These are phyloP conservation scores for Xylogone sp. DNA, from an alignment of 2,329 filamentous ascomycete species.

Conservation along the genomic window DNA sequence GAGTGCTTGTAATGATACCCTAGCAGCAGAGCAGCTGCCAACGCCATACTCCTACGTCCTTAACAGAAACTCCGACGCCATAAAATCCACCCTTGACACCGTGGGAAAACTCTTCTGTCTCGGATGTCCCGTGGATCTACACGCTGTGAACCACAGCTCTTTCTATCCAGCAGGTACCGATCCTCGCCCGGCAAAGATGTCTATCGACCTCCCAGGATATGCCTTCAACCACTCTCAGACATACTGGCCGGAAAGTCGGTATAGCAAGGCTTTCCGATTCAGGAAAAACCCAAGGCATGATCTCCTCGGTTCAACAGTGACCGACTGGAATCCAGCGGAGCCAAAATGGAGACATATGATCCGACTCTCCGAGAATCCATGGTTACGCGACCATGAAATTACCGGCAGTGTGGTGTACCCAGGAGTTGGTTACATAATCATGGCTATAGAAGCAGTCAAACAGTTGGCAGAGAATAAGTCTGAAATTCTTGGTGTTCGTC, in stretches of 20 bases:
- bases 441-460: constrained; percentile 25
- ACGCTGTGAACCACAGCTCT: neutral
- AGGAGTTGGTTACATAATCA: constrained; percentile 23
- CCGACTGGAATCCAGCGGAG: constrained; percentile 14
- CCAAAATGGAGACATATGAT: constrained; percentile 28
- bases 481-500: constrained; percentile 33
- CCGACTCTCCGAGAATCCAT: constrained; percentile 18
- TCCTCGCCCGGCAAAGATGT: constrained; percentile 18
- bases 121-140: neutral
- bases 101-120: constrained; percentile 3
- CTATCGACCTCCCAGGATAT: constrained; percentile 43
- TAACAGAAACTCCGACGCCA: constrained; percentile 3
- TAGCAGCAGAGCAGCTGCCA: neutral
- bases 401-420: constrained; percentile 23
- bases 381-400: constrained; percentile 27
- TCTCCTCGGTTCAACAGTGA: constrained; percentile 22
- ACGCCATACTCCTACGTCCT: neutral
- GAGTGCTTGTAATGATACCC: constrained; percentile 5
- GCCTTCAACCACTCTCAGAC: constrained; percentile 48
- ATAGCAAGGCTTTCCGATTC: constrained; percentile 40
- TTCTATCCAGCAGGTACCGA: neutral
- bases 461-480: constrained; percentile 4
- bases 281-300: constrained; percentile 38
- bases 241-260: constrained; percentile 50
- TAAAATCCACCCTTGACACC: neutral